Evolutionary conservation across 139 green algal species (phyloP).

Genomic region (Chlorella vulgaris): DNA sequence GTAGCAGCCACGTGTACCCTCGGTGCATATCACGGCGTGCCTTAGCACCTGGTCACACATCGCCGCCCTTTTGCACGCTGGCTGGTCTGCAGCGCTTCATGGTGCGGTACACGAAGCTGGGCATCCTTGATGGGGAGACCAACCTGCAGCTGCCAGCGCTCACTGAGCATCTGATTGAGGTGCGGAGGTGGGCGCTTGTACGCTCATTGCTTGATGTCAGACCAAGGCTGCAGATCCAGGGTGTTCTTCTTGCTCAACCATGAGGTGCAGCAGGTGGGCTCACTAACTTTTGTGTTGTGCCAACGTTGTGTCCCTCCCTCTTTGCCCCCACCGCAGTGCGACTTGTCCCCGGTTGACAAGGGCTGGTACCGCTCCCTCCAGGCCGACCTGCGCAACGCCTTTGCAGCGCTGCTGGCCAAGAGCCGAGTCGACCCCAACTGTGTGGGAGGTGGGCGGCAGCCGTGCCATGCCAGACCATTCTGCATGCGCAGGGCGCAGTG

Average conservation of each 20-base stretch:
- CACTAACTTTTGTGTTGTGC: background rate
- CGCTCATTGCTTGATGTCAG: background rate
- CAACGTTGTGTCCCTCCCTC: background rate
- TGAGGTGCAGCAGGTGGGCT: too few relatives aligned
- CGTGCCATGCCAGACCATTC: background rate
- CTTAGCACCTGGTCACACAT: too few relatives aligned
- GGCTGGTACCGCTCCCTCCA: background rate
- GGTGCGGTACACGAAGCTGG: slow-evolving; percentile 49
- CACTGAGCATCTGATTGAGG: background rate
- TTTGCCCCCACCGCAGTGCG: background rate
- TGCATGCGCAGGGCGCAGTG: background rate
- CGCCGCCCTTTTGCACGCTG: background rate
- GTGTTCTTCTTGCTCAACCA: background rate
- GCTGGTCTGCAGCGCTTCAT: slow-evolving; percentile 13
- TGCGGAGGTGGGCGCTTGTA: background rate
- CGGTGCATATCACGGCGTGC: too few relatives aligned
- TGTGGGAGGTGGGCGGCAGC: background rate
- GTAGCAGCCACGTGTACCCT: background rate
- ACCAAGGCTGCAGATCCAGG: background rate
- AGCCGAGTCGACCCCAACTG: background rate
- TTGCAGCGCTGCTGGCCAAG: background rate
- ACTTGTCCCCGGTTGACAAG: background rate
- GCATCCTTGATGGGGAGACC: slow-evolving; percentile 24
- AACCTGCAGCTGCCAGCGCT: slow-evolving; percentile 32
- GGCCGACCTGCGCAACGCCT: slow-evolving; percentile 3